These are phyloP conservation scores for Nemania abortiva DNA, from an alignment of 2,329 filamentous ascomycete genomes.

Conservation along the genomic window DNA sequence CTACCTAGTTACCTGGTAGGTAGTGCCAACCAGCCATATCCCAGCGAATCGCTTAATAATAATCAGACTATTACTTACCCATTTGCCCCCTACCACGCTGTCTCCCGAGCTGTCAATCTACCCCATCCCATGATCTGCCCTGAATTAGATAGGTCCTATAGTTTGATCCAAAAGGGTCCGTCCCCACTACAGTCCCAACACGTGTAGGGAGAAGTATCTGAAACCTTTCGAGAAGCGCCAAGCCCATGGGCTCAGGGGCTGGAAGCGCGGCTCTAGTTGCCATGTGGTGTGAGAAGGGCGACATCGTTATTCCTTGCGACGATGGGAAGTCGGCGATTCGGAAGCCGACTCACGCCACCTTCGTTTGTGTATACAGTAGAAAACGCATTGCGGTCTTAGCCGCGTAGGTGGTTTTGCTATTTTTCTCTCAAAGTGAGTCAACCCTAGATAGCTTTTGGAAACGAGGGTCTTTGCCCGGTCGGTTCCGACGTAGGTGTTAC, in stretches of 20 bases:
- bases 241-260: slow-evolving; percentile 24
- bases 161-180: slow-evolving; percentile 7
- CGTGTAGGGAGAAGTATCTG: slow-evolving; percentile 30
- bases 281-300: neutral
- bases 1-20: neutral
- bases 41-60: slow-evolving; percentile 25
- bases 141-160: neutral
- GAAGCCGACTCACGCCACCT: neutral
- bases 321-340: neutral
- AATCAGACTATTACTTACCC: slow-evolving; percentile 12
- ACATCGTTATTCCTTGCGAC: slow-evolving; percentile 1
- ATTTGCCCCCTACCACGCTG: slow-evolving; percentile 1
- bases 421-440: neutral
- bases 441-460: neutral
- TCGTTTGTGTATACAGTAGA: neutral
- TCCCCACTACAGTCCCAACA: slow-evolving; percentile 17
- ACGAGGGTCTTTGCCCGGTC: neutral
- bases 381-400: neutral
- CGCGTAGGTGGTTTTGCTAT: neutral
- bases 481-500: neutral
- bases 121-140: slow-evolving; percentile 24
- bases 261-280: slow-evolving; percentile 19
- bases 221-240: slow-evolving; percentile 36
- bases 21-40: slow-evolving; percentile 6
- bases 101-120: slow-evolving; percentile 14